A percentile compares a stretch with the other conserved stretches of the same genome.
Evolutionary conservation across 2,329 filamentous ascomycete species (phyloP).

Genomic region (Colletotrichum gloeosporioides): DNA sequence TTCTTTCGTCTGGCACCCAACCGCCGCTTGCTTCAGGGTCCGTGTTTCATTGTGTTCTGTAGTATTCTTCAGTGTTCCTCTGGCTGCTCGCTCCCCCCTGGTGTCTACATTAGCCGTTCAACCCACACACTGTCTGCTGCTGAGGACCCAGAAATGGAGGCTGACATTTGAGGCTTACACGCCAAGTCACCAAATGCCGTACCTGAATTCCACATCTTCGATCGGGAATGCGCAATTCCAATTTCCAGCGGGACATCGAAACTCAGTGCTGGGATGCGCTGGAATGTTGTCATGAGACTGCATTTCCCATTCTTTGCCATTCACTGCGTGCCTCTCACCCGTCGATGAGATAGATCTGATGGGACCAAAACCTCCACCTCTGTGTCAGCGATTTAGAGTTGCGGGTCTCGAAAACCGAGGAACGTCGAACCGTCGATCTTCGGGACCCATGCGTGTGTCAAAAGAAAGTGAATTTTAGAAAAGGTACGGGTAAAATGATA

Average conservation of each 20-base stretch:
- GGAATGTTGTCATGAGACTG: not conserved
- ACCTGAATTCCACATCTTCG: not conserved
- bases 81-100: not conserved
- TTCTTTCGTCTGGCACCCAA: not conserved
- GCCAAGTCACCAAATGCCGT: not conserved
- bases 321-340: not conserved
- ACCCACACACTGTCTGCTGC: not conserved
- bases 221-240: not conserved
- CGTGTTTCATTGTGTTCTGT: not conserved
- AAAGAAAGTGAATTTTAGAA: not conserved
- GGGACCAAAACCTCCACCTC: not conserved
- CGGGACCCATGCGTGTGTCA: slow-evolving; percentile 12
- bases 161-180: not conserved
- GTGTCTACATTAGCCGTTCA: not conserved
- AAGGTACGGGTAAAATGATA: not conserved
- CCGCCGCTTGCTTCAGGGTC: not conserved
- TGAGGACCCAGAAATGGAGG: not conserved
- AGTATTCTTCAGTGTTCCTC: not conserved
- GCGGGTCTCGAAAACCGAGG: slow-evolving; percentile 11
- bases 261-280: not conserved
- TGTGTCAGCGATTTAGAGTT: slow-evolving; percentile 8
- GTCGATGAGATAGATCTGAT: not conserved
- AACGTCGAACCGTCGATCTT: slow-evolving; percentile 10
- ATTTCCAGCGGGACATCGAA: not conserved
- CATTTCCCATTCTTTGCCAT: not conserved